Evolutionary conservation across 2,329 filamentous ascomycete species (phyloP).

Genomic region (Alternaria solani): DNA sequence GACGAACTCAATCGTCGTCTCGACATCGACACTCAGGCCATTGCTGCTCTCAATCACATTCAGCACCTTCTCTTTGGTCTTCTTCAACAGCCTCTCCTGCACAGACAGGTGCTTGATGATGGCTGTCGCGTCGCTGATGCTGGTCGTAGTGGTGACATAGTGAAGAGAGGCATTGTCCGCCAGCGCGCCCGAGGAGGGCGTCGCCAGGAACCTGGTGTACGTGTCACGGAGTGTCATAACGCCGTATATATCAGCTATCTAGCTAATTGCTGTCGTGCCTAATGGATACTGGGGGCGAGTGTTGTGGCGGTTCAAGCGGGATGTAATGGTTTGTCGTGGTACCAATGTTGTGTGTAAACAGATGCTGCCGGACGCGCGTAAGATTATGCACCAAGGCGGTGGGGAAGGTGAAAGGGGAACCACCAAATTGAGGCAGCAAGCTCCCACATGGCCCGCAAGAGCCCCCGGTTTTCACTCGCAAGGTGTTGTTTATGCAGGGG

Average conservation of each 20-base stretch:
- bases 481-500: constrained; percentile 19
- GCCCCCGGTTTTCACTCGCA: constrained; percentile 14
- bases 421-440: constrained; percentile 13
- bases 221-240: constrained; percentile 47
- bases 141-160: constrained; percentile 89
- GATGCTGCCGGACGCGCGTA: constrained; percentile 12
- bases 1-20: constrained; percentile 83
- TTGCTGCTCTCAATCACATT: constrained; percentile 74
- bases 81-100: constrained; percentile 77
- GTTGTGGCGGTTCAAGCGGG: constrained; percentile 4
- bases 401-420: constrained; percentile 24
- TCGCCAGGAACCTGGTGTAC: constrained; percentile 58
- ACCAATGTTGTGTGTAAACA: constrained; percentile 22
- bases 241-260: constrained; percentile 13
- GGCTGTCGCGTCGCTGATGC: constrained; percentile 72
- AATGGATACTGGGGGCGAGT: constrained; percentile 16
- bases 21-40: constrained; percentile 77
- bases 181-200: constrained; percentile 54
- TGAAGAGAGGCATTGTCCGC: constrained; percentile 62
- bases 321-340: constrained; percentile 15
- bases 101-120: constrained; percentile 83
- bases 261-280: constrained; percentile 21
- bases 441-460: constrained; percentile 13
- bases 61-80: constrained; percentile 81
- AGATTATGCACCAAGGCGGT: constrained; percentile 9